These are phyloP conservation scores for Penicillium herquei DNA, from an alignment of 495 filamentous ascomycete species.

Conservation along the genomic window DNA sequence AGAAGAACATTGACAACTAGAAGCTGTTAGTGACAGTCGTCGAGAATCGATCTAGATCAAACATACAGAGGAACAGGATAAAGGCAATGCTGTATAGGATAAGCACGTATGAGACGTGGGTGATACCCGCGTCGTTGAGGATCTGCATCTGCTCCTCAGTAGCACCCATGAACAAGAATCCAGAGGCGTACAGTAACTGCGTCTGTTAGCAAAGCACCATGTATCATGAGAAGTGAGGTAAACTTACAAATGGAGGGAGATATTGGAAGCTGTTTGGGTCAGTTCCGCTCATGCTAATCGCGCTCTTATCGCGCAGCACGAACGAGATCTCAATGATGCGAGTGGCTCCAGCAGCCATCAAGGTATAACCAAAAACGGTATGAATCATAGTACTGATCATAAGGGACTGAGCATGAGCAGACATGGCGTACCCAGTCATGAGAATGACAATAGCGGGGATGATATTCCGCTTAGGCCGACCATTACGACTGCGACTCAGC, in stretches of 20 bases:
- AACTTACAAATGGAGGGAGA: slow-evolving; percentile 81
- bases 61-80: slow-evolving; percentile 80
- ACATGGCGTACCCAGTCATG: slow-evolving; percentile 94
- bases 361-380: slow-evolving; percentile 87
- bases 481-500: slow-evolving; percentile 79
- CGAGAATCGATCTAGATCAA: background rate
- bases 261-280: slow-evolving; percentile 89
- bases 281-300: slow-evolving; percentile 55
- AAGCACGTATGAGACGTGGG: slow-evolving; percentile 87
- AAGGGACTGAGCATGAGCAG: slow-evolving; percentile 78
- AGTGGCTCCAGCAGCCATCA: slow-evolving; percentile 84
- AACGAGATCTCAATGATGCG: slow-evolving; percentile 92
- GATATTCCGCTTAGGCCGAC: slow-evolving; percentile 86
- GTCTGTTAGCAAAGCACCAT: slow-evolving; percentile 2
- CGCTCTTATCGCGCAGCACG: slow-evolving; percentile 68
- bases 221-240: background rate
- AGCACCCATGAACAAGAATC: slow-evolving; percentile 96
- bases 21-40: background rate
- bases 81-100: slow-evolving; percentile 89
- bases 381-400: slow-evolving; percentile 87
- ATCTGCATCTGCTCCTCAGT: slow-evolving; percentile 93
- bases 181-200: slow-evolving; percentile 86
- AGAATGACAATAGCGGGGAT: slow-evolving; percentile 88
- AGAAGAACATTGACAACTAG: slow-evolving; percentile 77
- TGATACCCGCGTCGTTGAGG: slow-evolving; percentile 67